phyloP scores from a whole-genome alignment of 139 green algal species.

The Tetradesmus obliquus region DNA sequence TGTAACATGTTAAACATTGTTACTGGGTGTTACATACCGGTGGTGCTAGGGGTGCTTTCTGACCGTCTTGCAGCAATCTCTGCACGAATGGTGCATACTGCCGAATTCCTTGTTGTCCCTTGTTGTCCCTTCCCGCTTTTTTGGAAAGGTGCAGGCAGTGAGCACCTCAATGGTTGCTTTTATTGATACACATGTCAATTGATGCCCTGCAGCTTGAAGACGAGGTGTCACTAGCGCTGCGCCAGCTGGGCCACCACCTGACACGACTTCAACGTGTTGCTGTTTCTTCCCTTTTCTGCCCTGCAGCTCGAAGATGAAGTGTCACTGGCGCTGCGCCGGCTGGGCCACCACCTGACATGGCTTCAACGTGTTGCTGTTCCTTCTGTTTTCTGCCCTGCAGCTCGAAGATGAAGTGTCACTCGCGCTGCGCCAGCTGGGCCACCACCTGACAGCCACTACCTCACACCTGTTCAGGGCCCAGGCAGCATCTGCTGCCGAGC shows the following conservation, averaged over 20 bases:
- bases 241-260: background rate
- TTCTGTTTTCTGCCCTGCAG: background rate
- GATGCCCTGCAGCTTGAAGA: background rate
- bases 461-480: conserved; percentile 5
- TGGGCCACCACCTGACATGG: background rate
- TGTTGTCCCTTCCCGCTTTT: too few species aligned
- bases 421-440: conserved; percentile 17
- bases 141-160: too few species aligned
- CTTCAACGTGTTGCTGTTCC: background rate
- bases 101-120: too few species aligned
- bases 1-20: too few species aligned
- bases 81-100: too few species aligned
- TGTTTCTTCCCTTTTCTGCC: background rate
- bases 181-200: too few species aligned
- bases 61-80: too few species aligned
- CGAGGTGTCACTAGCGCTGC: background rate
- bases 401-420: conserved; percentile 4
- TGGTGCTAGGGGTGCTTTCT: too few species aligned
- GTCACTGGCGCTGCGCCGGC: background rate
- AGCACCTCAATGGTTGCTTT: too few species aligned
- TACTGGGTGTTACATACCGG: too few species aligned
- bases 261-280: background rate
- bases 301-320: conserved; percentile 26
- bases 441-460: background rate
- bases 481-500: background rate